phyloP scores from a whole-genome alignment of 305 asterid genomes.

The Nicotiana rustica region DNA sequence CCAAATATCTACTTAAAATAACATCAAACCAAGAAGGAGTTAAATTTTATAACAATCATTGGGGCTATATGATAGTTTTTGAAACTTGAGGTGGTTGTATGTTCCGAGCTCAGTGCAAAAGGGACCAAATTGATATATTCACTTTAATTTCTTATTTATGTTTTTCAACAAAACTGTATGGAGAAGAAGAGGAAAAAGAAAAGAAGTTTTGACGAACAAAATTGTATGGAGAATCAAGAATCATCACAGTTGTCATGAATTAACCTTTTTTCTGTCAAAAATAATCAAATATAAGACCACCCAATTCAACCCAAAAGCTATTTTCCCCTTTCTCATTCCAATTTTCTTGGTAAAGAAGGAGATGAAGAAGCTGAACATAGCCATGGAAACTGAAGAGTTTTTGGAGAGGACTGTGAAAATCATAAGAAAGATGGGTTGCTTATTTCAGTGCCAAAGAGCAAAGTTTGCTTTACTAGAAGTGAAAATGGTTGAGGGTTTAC shows the following conservation, averaged over 20 bases:
- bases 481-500: slow-evolving; percentile 17
- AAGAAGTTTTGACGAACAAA: neutral
- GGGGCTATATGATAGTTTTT: neutral
- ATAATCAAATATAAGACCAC: neutral
- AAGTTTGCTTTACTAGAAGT: neutral
- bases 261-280: neutral
- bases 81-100: neutral
- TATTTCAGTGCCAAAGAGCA: neutral
- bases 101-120: neutral
- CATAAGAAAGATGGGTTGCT: neutral
- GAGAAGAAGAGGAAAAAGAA: neutral
- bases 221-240: neutral
- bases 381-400: slow-evolving; percentile 18
- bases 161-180: neutral
- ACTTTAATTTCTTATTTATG: neutral
- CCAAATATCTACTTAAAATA: no score
- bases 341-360: neutral
- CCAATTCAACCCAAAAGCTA: neutral
- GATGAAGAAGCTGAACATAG: neutral
- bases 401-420: neutral
- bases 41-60: neutral
- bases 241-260: no score
- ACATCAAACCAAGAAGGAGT: no score
- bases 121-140: neutral
- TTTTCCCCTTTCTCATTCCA: neutral